phyloP scores from a whole-genome alignment of 1,139 yeast species.

The Kurtzmaniella natalensis region DNA sequence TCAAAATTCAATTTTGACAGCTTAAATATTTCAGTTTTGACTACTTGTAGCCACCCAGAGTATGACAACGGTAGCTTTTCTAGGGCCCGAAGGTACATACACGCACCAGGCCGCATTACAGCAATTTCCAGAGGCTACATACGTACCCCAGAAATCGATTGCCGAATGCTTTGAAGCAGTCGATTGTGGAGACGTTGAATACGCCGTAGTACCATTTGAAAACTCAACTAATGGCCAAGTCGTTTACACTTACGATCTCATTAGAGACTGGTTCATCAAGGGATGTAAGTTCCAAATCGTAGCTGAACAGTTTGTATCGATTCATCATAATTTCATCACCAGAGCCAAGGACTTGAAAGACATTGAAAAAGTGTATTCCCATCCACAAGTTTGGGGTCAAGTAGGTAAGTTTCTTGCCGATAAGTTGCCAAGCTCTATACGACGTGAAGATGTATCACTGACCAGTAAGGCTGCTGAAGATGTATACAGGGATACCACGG shows the following conservation, averaged over 20 bases:
- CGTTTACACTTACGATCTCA: slow-evolving; percentile 73
- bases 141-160: slow-evolving; percentile 46
- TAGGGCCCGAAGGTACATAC: slow-evolving; percentile 90
- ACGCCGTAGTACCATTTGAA: slow-evolving; percentile 86
- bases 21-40: too few relatives aligned
- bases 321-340: slow-evolving; percentile 72
- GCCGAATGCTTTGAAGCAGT: slow-evolving; percentile 62
- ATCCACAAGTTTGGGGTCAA: slow-evolving; percentile 99
- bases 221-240: slow-evolving; percentile 96
- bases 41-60: too few relatives aligned
- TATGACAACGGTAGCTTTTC: slow-evolving; percentile 52
- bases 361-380: slow-evolving; percentile 67
- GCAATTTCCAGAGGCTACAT: slow-evolving; percentile 52
- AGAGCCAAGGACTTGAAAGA: slow-evolving; percentile 39
- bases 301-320: slow-evolving; percentile 78
- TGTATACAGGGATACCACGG: slow-evolving; percentile 39
- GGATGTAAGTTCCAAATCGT: slow-evolving; percentile 42
- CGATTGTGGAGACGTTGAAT: slow-evolving; percentile 47
- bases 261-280: slow-evolving; percentile 55
- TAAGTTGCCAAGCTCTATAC: slow-evolving; percentile 30
- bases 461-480: slow-evolving; percentile 82
- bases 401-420: slow-evolving; percentile 50
- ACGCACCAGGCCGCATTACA: slow-evolving; percentile 91
- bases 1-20: too few relatives aligned
- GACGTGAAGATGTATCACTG: slow-evolving; percentile 62